Conservation (phyloP, 257 asterid genomes). For the Rhazya stricta region DNA sequence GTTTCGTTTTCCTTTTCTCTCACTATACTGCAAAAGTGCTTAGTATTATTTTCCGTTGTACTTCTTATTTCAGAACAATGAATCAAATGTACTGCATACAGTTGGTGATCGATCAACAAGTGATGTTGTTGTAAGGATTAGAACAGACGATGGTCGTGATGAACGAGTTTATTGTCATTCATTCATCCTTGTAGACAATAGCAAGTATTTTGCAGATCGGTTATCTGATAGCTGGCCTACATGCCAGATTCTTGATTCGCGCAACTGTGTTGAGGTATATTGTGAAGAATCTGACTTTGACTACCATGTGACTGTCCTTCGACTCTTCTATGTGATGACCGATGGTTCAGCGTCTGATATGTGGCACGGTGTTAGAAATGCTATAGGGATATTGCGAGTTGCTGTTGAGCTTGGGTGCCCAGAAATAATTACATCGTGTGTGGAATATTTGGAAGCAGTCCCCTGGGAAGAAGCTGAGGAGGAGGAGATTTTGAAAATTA, state of each 20-base stretch:
- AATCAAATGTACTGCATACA: conserved; percentile 32
- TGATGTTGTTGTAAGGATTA: conserved; percentile 77
- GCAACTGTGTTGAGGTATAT: conserved; percentile 77
- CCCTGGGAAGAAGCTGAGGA: conserved; percentile 97
- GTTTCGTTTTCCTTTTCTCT: background rate
- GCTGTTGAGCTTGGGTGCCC: conserved; percentile 76
- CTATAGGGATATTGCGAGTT: conserved; percentile 61
- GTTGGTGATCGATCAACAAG: conserved; percentile 76
- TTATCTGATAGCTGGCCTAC: conserved; percentile 80
- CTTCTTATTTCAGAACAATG: conserved; percentile 36
- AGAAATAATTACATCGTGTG: conserved; percentile 56
- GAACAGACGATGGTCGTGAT: conserved; percentile 79
- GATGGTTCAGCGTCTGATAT: conserved; percentile 38
- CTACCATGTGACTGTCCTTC: conserved; percentile 53
- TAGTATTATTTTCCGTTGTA: conserved; percentile 14
- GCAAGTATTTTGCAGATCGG: conserved; percentile 76
- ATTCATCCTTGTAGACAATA: conserved; percentile 39
- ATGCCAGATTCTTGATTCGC: conserved; percentile 80
- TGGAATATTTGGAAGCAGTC: conserved; percentile 75
- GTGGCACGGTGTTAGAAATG: conserved; percentile 55
- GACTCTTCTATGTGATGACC: conserved; percentile 46
- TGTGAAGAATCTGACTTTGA: conserved; percentile 73
- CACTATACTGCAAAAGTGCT: background rate
- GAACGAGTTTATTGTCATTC: conserved; percentile 85
- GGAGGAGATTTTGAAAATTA: conserved; percentile 67